Base-by-base conservation (phyloP, 768 basidiomycete species). In the Fomitopsis serialis region DNA sequence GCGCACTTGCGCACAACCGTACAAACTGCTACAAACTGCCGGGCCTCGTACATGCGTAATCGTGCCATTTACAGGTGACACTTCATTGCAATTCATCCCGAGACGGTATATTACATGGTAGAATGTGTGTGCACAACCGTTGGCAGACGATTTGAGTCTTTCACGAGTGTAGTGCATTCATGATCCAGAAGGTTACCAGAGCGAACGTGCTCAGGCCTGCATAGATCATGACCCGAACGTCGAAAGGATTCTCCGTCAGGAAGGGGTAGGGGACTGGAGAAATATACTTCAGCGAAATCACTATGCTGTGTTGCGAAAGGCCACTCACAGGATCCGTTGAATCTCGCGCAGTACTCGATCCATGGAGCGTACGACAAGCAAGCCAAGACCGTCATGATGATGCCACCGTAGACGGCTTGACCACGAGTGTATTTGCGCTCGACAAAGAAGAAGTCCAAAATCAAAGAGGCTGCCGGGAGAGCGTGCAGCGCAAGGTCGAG, bases 261-360 rank as follows among this genome's bases (percentile, higher is more conserved):
- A 93, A 92, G 0, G 91, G 91, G 68, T 93, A 92, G 24, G 90
- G 88, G 71, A 91, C 87, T 88, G 52, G 15, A 37, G 21, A 35
- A 29, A 25, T 56, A 29, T 53, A 45, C 29, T 48, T 61, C 15
- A 47, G 40, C 19, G 27, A 11, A 42, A 36, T 21, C 43, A 25
- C n/a, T 24, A 27, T 24, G n/a, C n/a, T n/a, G n/a, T n/a, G n/a
- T 25, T 42, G 11, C 32, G 3, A 23, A 27, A 36, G 47, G 12
- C n/a, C 43, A 23, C 83, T 68, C 57, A 89, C 85, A 89, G 2
- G 62, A 64, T 5, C 79, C 80, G 55, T 89, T 90, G 64, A 71
- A 75, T 7, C 62, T 68, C 0, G 82, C 82, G 56, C 82, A 85
- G 57, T 80, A 78, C 60, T 93, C 91, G 1, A 82, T 80, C 76